phyloP scores from a whole-genome alignment of 352 stramenopile species.

The Globisporangium emineosum region DNA sequence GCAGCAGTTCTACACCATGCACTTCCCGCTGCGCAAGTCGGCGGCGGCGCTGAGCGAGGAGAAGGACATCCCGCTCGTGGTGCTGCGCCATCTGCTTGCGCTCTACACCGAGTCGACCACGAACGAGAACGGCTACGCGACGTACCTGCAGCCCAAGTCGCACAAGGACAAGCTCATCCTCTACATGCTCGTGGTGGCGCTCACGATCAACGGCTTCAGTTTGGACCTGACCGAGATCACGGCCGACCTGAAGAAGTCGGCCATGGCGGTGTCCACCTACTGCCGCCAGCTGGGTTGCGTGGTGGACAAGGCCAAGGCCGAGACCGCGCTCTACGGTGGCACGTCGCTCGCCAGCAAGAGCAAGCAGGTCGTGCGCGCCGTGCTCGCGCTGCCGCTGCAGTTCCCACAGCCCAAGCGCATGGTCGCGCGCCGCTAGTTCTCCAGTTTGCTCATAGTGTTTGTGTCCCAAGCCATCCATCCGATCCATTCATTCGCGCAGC shows the following conservation, averaged over 20 bases:
- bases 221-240: constrained; percentile 71
- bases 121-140: constrained; percentile 45
- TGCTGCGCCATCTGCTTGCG: constrained; percentile 63
- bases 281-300: constrained; percentile 69
- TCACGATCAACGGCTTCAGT: constrained; percentile 73
- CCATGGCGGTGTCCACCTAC: constrained; percentile 52
- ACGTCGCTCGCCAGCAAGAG: constrained; percentile 49
- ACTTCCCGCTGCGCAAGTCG: constrained; percentile 64
- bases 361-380: constrained; percentile 64
- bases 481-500: not conserved
- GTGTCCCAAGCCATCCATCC: too few relatives aligned
- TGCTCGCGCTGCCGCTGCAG: constrained; percentile 75
- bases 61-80: constrained; percentile 67
- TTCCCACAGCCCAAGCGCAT: constrained; percentile 72
- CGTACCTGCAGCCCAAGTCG: constrained; percentile 71
- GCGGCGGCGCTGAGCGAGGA: constrained; percentile 69
- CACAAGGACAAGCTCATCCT: constrained; percentile 82
- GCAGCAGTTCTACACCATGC: constrained; percentile 58
- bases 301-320: constrained; percentile 68
- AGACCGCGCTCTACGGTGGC: constrained; percentile 50
- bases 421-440: constrained; percentile 25
- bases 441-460: too few relatives aligned
- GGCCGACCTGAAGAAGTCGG: constrained; percentile 62
- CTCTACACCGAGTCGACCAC: constrained; percentile 71
- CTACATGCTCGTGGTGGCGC: constrained; percentile 68